Evolutionary conservation across 2,329 filamentous ascomycete genomes (phyloP), one percentile per base, ranked within the genome.

Genomic region (Botrytis hyacinthi): DNA sequence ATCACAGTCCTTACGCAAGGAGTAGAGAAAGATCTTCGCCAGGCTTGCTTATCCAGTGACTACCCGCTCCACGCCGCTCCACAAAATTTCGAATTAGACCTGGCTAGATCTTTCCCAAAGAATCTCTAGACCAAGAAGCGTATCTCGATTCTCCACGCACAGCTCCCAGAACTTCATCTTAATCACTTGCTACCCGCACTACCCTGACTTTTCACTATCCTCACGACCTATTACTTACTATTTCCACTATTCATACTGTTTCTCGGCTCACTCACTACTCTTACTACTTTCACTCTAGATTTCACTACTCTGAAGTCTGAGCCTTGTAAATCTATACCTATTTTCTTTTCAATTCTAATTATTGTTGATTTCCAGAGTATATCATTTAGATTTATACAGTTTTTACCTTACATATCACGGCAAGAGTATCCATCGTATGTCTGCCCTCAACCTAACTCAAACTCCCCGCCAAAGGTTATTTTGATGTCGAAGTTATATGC

Each of bases 61-160:
- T 42, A 42, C 18, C 48, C 37, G 35, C 60, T 66, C 5, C 22
- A 57, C 42, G 70, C 37, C 61, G 61, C 48, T 67, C 61, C 60
- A 67, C 61, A 12, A 72, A 35, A 48, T 32, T 32, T 48, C 20
- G 54, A 65, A 72, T 67, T 72, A 46, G 70, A 67, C 70, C 61
- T n/a, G 70, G 70, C 70, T 42, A 72, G 70, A 72, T 57, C 70
- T 67, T 67, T 57, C 70, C 68, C 35, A 68, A 42, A 68, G 35
- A 57, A 42, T 68, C 65, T 57, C 40, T 68, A 57, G 65, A 57
- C 65, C 32, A 48, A 37, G 32, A 51, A 40, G 32, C 22, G 14
- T 35, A 67, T 35, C 35, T 37, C 59, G 35, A 60, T 35, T 35
- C 59, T 60, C 59, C 59, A 54, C 29, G 32, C 29, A 16, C 22